phyloP scores from a whole-genome alignment of 2,329 filamentous ascomycete species.

The Colletotrichum musicola region DNA sequence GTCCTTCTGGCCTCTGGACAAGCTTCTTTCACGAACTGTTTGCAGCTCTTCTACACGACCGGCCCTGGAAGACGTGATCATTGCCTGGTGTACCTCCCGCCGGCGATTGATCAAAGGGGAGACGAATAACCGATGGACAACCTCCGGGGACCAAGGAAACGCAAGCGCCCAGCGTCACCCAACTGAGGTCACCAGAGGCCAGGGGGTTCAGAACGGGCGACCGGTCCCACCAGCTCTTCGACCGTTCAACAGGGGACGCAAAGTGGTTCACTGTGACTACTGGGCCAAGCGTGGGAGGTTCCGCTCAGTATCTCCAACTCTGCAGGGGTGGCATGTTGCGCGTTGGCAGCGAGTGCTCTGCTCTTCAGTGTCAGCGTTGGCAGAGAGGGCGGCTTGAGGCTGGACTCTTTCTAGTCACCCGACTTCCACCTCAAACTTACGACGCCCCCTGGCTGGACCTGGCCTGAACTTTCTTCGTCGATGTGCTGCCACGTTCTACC shows the following conservation, averaged over 20 bases:
- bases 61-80: no score
- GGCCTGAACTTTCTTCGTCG: no score
- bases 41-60: no score
- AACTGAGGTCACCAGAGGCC: conserved; percentile 21
- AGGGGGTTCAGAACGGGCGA: conserved; percentile 20
- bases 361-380: conserved; percentile 20
- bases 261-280: not conserved
- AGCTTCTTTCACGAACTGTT: no score
- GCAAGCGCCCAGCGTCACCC: not conserved
- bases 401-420: conserved; percentile 1
- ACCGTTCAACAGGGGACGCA: conserved; percentile 24
- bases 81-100: no score
- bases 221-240: conserved; percentile 17
- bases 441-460: not conserved
- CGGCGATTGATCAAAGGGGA: no score
- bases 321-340: conserved; percentile 13
- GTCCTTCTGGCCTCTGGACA: not conserved
- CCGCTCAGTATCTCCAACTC: conserved; percentile 13
- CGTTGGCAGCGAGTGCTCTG: conserved; percentile 3
- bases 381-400: not conserved
- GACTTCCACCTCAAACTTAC: conserved; percentile 10
- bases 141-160: not conserved
- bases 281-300: conserved; percentile 16
- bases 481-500: no score
- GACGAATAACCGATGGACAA: no score